Evolutionary conservation across 306 rosid genomes (phyloP), one percentile per base, ranked within the genome.

Genomic region (Lagenaria siceraria): DNA sequence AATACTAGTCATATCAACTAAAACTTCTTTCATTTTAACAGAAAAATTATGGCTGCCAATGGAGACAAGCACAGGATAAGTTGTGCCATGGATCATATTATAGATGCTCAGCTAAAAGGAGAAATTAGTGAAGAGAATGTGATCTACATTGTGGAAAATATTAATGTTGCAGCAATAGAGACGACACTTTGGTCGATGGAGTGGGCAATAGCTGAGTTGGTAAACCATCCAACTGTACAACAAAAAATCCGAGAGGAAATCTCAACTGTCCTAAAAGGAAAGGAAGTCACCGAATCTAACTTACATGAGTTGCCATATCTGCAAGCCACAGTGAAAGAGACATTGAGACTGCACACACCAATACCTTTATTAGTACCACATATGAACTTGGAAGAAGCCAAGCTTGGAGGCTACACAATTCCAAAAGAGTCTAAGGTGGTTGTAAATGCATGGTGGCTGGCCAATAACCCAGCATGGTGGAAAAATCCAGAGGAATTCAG

Each of bases 131-230:
- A 86, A 85, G 91, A 84, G 15, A 92, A 92, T 77, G 96, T 92
- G 58, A 71, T 88, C 0, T 92, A 92, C 88, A 89, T 92, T 0
- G 96, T 92, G n/a, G 98, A 92, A 71, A 92, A 92, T 83, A 92
- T 92, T 29, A 87, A 84, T 27, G 86, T 82, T 64, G 97, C 96
- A 60, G 97, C 96, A 73, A 90, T 92, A 79, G 94, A 92, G 68
- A 92, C 96, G 58, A 90, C 97, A 19, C 78, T 92, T 40, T 89
- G 97, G 96, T 92, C 96, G 5, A 92, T 92, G 92, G 97, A 92
- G 36, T 90, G 97, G 97, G 94, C 90, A 22, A 92, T 90, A 80
- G 97, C 96, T 11, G 96, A 92, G 86, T 49, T 92, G 64, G 97
- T 92, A 5, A 92, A 89, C 49, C 79, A 90, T 78, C 96, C 96